Evolutionary conservation across 345 rosid genomes (phyloP).

Genomic region (Corchorus capsularis): DNA sequence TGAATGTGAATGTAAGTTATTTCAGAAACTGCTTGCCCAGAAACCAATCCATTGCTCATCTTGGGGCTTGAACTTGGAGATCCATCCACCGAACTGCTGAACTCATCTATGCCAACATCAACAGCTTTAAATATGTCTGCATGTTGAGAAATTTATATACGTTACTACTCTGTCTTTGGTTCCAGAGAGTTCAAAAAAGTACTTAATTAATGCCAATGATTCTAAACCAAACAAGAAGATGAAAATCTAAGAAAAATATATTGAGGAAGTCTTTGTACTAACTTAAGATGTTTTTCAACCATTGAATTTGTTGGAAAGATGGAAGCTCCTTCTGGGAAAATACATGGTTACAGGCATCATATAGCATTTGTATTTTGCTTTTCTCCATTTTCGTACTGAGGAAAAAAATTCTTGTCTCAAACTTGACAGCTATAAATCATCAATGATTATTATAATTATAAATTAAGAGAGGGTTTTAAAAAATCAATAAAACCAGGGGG

Average conservation of each 20-base stretch:
- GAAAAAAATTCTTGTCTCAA: neutral
- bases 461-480: neutral
- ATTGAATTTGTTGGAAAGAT: conserved; percentile 39
- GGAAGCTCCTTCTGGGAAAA: conserved; percentile 35
- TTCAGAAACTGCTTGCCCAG: conserved; percentile 34
- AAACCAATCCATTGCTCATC: conserved; percentile 20
- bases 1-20: conserved; percentile 49
- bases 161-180: too few species aligned
- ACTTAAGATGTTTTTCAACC: conserved; percentile 41
- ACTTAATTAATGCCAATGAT: neutral
- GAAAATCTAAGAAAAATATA: neutral
- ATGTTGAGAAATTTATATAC: too few species aligned
- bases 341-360: conserved; percentile 34
- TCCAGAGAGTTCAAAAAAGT: too few species aligned
- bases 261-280: neutral
- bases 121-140: conserved; percentile 41
- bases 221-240: neutral
- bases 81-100: conserved; percentile 22
- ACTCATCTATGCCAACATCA: conserved; percentile 46
- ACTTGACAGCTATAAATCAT: too few species aligned
- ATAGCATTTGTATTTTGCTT: conserved; percentile 39
- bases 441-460: neutral
- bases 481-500: conserved; percentile 17
- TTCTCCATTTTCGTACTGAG: conserved; percentile 18
- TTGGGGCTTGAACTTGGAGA: conserved; percentile 25